Conservation (phyloP, 1,284 basidiomycete genomes). For the Mycena citricolor region DNA sequence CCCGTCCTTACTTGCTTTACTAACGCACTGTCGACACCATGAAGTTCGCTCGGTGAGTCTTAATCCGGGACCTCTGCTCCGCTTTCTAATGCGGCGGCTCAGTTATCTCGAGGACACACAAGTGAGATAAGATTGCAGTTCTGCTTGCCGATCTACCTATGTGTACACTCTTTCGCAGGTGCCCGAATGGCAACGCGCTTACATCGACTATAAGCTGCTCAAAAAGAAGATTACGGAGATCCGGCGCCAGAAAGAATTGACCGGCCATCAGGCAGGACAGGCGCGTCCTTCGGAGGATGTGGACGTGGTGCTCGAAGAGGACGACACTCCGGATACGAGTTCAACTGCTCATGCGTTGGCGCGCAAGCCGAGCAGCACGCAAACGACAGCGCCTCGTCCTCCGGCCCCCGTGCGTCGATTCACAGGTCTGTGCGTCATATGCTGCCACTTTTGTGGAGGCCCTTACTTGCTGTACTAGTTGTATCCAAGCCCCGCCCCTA, state of each 20-base stretch:
- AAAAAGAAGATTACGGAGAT: constrained; percentile 68
- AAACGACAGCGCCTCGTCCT: no score
- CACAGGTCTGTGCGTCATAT: neutral
- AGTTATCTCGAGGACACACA: constrained; percentile 23
- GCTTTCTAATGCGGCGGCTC: neutral
- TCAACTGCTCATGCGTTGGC: no score
- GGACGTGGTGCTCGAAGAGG: no score
- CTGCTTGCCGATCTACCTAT: neutral
- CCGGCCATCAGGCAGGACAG: no score
- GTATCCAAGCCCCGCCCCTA: constrained; percentile 17
- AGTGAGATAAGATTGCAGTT: constrained; percentile 5
- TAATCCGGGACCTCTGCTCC: neutral
- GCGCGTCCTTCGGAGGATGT: no score
- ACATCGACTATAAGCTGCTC: constrained; percentile 75
- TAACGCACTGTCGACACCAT: no score
- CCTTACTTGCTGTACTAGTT: neutral
- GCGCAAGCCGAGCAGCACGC: no score
- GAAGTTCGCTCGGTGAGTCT: constrained; percentile 23
- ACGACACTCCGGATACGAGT: no score
- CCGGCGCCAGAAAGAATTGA: no score
- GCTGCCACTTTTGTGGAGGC: neutral
- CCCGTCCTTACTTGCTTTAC: no score
- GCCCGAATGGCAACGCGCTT: constrained; percentile 81
- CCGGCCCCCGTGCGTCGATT: no score
- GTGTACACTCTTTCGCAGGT: constrained; percentile 42